These are phyloP conservation scores for Oidiodendron maius DNA, from an alignment of 495 filamentous ascomycete genomes.

Conservation along the genomic window DNA sequence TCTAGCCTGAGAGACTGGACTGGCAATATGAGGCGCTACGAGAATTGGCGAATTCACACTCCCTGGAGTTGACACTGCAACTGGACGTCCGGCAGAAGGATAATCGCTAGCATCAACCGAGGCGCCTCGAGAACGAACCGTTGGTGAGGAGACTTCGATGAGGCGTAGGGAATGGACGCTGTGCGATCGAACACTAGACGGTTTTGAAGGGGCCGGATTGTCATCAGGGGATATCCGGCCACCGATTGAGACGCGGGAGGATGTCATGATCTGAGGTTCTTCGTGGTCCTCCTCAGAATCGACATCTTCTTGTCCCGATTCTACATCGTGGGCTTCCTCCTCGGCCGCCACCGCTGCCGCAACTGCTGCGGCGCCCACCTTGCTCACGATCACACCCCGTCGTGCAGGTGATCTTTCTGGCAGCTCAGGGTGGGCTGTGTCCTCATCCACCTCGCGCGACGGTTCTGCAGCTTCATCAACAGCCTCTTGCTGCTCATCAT, in stretches of 20 bases:
- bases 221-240: constrained; percentile 25
- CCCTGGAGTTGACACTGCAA: constrained; percentile 23
- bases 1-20: constrained; percentile 13
- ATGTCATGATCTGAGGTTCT: constrained; percentile 48
- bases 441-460: background rate
- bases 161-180: constrained; percentile 47
- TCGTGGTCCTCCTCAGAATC: constrained; percentile 38
- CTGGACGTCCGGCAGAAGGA: constrained; percentile 22
- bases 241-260: constrained; percentile 47
- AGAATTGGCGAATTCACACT: constrained; percentile 31
- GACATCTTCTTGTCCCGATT: constrained; percentile 28
- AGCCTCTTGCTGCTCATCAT: background rate
- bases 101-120: constrained; percentile 36
- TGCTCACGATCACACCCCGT: constrained; percentile 12
- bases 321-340: constrained; percentile 19
- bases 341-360: constrained; percentile 10
- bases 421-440: background rate
- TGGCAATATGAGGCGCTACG: constrained; percentile 16
- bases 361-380: constrained; percentile 13
- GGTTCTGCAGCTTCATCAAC: background rate
- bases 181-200: constrained; percentile 30
- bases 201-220: constrained; percentile 8
- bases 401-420: background rate
- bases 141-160: constrained; percentile 45
- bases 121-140: constrained; percentile 33